Base-by-base conservation (phyloP, 352 stramenopile species). In the Pythium dissotocum region DNA sequence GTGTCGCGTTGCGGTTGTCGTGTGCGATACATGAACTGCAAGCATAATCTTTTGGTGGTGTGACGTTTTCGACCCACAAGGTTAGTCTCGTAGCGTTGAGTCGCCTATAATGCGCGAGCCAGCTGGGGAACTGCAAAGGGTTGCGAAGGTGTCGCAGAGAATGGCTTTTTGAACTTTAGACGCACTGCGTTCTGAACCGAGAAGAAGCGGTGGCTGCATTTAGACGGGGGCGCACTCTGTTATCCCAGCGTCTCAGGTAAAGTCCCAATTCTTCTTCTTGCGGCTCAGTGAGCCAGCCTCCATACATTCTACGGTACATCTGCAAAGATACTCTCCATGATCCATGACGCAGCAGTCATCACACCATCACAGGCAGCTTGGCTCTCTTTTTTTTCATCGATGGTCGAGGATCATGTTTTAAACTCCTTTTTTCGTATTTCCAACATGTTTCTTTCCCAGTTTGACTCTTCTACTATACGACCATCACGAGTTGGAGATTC, bases 1-100 rank as follows among this genome's bases (percentile, higher is more conserved):
- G 42, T 51, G 42, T 16, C 16, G 4, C 26, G 44, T 52, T 52
- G 44, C 18, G 32, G 44, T 52, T 30, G 18, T 18, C 13, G 42
- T 18, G 18, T 26, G 42, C 18, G 42, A 51, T 28, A 51, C 42
- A 28, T 24, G 18, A 2, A 51, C 35, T 12, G 38, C 40, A 12
- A 52, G 18, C 44, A 32, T 52, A 30, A 52, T 28, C 44, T 52
- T 52, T 52, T 28, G 44, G 44, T 52, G 44, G 44, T 52, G 44
- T 30, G 44, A 52, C 24, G 6, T 24, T 2, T 38, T 38, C 36
- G 21, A 24, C 21, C 21, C 21, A 24, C 21, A 24, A 24, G 21
- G 21, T 24, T 24, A 24, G 21, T 24, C 21, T 24, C 21, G 21
- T 24, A 24, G 24, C n/a, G 42, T 51, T 6, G n/a, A 18, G 44